Conservation (phyloP, 164 flowering plant species). For the Stephania cephalantha region DNA sequence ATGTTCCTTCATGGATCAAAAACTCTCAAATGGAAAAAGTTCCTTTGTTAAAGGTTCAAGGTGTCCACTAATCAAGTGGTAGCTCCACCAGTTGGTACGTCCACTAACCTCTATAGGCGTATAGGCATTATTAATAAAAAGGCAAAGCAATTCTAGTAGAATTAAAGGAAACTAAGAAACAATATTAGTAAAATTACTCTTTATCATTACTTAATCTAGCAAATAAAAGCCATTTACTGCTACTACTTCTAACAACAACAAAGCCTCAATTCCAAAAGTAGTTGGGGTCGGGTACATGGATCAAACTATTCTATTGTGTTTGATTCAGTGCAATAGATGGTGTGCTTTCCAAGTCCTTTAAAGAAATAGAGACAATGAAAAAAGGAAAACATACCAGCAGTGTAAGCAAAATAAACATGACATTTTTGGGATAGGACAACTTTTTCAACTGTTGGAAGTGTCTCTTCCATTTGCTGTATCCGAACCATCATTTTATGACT, state of each 20-base stretch:
- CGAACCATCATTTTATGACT: slow-evolving; percentile 68
- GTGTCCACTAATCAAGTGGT: not conserved
- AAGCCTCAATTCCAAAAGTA: no score
- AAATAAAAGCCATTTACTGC: not conserved
- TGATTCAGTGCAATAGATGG: no score
- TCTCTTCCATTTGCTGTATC: slow-evolving; percentile 60
- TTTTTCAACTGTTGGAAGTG: slow-evolving; percentile 81
- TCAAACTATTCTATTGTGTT: no score
- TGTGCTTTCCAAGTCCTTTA: no score
- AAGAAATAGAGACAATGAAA: not conserved
- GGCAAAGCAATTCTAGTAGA: not conserved
- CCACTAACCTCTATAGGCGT: no score
- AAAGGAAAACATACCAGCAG: slow-evolving; percentile 51
- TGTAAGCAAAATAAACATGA: slow-evolving; percentile 88
- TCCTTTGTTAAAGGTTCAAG: no score
- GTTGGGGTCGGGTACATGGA: no score
- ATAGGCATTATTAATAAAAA: not conserved
- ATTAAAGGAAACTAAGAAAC: not conserved
- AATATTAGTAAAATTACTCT: not conserved
- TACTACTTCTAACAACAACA: not conserved
- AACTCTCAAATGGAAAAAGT: not conserved
- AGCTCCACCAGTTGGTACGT: not conserved
- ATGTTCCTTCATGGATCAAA: no score
- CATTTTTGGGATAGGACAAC: slow-evolving; percentile 63
- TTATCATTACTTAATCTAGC: not conserved